Evolutionary conservation across 2,329 filamentous ascomycete species (phyloP).

Genomic region (Phyllosticta capitalensis): DNA sequence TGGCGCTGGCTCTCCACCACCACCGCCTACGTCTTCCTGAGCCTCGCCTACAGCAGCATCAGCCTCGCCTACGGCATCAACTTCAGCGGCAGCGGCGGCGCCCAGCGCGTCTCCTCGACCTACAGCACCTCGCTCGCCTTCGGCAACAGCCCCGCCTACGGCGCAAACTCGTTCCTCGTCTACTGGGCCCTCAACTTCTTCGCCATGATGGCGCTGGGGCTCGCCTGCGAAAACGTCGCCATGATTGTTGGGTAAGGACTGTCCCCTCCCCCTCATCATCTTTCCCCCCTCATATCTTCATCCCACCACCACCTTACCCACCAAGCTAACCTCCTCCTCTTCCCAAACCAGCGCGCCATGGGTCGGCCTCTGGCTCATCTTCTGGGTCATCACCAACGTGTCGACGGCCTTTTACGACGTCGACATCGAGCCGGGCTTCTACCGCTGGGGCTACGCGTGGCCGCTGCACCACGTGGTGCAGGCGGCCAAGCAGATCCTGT

Average conservation of each 20-base stretch:
- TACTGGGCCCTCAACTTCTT: constrained; percentile 57
- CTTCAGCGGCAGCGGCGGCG: constrained; percentile 34
- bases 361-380: constrained; percentile 55
- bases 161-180: constrained; percentile 48
- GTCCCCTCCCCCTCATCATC: too few relatives aligned
- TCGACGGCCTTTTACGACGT: constrained; percentile 51
- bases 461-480: constrained; percentile 54
- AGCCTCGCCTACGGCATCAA: constrained; percentile 55
- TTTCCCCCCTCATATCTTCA: too few relatives aligned
- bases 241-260: constrained; percentile 54
- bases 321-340: too few relatives aligned
- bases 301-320: too few relatives aligned
- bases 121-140: constrained; percentile 24
- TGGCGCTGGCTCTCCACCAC: constrained; percentile 51
- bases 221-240: constrained; percentile 56
- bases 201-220: constrained; percentile 53
- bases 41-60: constrained; percentile 54
- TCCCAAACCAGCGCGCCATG: too few relatives aligned
- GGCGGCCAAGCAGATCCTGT: constrained; percentile 50
- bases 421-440: constrained; percentile 50
- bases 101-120: constrained; percentile 36
- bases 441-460: constrained; percentile 54
- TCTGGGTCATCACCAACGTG: constrained; percentile 59
- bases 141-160: constrained; percentile 45
- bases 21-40: constrained; percentile 51